Conservation (phyloP, 2,329 filamentous ascomycete genomes). For the Ceratocystis papillata region DNA sequence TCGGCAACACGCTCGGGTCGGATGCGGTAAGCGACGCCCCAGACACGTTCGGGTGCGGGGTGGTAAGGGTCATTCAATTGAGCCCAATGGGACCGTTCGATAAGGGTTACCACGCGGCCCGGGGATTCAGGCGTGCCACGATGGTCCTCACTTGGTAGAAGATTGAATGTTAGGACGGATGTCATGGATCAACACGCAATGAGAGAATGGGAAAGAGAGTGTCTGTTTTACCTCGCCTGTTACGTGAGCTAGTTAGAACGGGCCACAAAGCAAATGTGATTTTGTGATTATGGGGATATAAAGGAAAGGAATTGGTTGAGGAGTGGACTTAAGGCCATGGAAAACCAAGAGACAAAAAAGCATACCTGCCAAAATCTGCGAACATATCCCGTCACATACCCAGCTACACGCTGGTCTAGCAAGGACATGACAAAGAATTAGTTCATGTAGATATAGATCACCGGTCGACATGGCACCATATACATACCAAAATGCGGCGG, state of each 20-base stretch:
- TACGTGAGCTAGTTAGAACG: slow-evolving; percentile 5
- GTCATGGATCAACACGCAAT: too few species aligned
- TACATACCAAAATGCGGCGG: slow-evolving; percentile 89
- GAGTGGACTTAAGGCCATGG: neutral
- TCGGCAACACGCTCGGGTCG: slow-evolving; percentile 58
- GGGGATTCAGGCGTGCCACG: slow-evolving; percentile 79
- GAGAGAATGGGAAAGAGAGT: slow-evolving; percentile 2
- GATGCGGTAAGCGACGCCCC: slow-evolving; percentile 90
- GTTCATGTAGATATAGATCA: too few species aligned
- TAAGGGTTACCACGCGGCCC: slow-evolving; percentile 85
- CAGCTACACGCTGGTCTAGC: slow-evolving; percentile 70
- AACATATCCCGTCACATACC: slow-evolving; percentile 88
- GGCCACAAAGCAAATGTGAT: neutral
- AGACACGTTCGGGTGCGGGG: slow-evolving; percentile 56
- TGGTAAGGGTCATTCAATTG: slow-evolving; percentile 59
- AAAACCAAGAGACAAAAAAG: slow-evolving; percentile 21
- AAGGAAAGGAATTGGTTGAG: neutral
- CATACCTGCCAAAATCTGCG: slow-evolving; percentile 95
- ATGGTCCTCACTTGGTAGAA: slow-evolving; percentile 67
- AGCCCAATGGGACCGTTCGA: slow-evolving; percentile 74
- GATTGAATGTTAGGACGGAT: too few species aligned
- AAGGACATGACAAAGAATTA: slow-evolving; percentile 12
- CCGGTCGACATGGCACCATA: neutral
- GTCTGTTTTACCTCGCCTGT: slow-evolving; percentile 11
- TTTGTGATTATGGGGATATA: neutral